A percentile compares a stretch with the other conserved stretches of the same genome.
These are phyloP conservation scores for Nissolia schottii DNA, from an alignment of 306 rosid genomes.

Conservation along the genomic window DNA sequence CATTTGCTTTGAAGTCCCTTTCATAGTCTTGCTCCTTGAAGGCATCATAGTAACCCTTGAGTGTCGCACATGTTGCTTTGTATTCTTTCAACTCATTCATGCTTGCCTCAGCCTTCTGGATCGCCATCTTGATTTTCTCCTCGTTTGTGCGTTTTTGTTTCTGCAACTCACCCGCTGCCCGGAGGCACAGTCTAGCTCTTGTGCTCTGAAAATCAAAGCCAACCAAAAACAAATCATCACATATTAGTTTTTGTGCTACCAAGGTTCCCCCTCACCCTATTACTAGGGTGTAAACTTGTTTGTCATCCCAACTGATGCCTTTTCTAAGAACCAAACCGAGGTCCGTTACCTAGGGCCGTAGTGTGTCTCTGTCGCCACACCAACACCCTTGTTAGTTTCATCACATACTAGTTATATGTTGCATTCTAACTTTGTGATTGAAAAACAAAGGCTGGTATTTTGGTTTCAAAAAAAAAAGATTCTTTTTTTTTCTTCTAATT, in stretches of 20 bases:
- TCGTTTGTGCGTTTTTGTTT: slow-evolving; percentile 38
- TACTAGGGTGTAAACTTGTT: too few relatives aligned
- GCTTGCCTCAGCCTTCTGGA: not conserved
- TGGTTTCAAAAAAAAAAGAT: too few relatives aligned
- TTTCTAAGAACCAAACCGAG: too few relatives aligned
- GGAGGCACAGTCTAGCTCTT: slow-evolving; percentile 57
- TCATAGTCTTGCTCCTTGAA: slow-evolving; percentile 53
- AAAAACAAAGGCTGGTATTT: too few relatives aligned
- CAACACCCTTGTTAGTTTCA: too few relatives aligned
- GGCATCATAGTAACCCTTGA: slow-evolving; percentile 56
- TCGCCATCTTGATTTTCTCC: slow-evolving; percentile 16
- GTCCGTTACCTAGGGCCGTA: too few relatives aligned
- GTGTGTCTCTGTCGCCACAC: too few relatives aligned
- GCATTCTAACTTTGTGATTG: not conserved
- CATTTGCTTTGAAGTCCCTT: slow-evolving; percentile 68
- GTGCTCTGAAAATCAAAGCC: slow-evolving; percentile 47
- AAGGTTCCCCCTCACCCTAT: too few relatives aligned
- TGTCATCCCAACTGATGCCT: too few relatives aligned
- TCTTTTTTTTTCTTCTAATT: too few relatives aligned
- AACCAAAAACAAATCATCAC: not conserved
- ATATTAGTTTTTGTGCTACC: too few relatives aligned
- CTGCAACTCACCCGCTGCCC: slow-evolving; percentile 61
- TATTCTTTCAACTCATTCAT: slow-evolving; percentile 32
- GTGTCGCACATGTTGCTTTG: slow-evolving; percentile 25
- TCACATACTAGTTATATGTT: not conserved